Conservation (phyloP, 805 yeast genomes). For the Candida peoriensis region DNA sequence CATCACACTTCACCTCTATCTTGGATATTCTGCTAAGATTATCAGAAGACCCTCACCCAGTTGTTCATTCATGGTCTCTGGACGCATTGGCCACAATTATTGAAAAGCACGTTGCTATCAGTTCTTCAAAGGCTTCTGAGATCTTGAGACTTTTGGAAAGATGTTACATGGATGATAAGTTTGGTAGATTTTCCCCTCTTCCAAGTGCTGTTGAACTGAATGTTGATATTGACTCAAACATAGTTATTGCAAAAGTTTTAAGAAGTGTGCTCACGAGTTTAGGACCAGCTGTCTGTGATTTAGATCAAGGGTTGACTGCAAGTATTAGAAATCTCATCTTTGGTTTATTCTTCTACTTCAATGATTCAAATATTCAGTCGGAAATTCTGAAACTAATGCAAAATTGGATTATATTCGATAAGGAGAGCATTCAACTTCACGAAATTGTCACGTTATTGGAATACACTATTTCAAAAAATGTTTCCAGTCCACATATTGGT, state of each 20-base stretch:
- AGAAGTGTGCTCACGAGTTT: conserved; percentile 42
- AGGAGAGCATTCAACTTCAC: conserved; percentile 25
- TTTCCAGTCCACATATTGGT: conserved; percentile 25
- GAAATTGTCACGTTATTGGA: conserved; percentile 28
- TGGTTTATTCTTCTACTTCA: conserved; percentile 28
- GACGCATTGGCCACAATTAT: conserved; percentile 53
- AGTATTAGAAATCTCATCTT: conserved; percentile 33
- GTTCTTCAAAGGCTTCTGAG: conserved; percentile 36
- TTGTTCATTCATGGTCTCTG: conserved; percentile 71
- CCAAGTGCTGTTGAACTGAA: conserved; percentile 29
- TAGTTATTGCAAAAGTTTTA: conserved; percentile 38
- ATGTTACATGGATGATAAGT: conserved; percentile 42
- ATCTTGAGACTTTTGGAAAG: conserved; percentile 36
- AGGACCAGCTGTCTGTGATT: conserved; percentile 50
- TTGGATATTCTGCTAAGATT: conserved; percentile 56
- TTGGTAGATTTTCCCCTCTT: conserved; percentile 38
- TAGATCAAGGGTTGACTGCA: conserved; percentile 26
- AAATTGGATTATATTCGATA: conserved; percentile 44
- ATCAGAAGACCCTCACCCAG: conserved; percentile 76
- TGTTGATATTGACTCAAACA: conserved; percentile 37
- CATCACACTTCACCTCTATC: conserved; percentile 39
- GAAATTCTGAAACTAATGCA: conserved; percentile 40
- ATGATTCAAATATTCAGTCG: conserved; percentile 26
- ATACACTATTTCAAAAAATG: conserved; percentile 25
- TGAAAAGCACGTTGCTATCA: conserved; percentile 47